Evolutionary conservation across 108 stramenopile genomes (phyloP), one percentile per base, ranked within the genome.

Genomic region (Cyclotella sp.): DNA sequence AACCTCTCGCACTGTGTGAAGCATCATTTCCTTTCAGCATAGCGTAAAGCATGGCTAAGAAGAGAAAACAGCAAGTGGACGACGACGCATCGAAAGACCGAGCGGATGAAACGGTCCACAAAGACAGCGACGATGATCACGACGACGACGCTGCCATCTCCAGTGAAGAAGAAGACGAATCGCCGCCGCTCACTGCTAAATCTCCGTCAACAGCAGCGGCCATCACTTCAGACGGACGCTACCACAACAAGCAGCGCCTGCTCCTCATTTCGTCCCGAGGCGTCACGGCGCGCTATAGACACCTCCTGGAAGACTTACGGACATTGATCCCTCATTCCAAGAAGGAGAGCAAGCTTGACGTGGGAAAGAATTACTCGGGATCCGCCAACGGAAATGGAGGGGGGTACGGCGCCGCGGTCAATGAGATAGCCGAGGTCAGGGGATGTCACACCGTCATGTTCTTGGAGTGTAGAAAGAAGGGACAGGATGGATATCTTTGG

Each of bases 191-290:
- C 45, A 40, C 12, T 42, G 11, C 28, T 30, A 52, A 18, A 21
- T 16, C 58, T 22, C 55, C 53, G 47, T 19, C 63, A 13, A 39
- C 75, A 49, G 39, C 60, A 43, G 34, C 28, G 51, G 27, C 47
- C 43, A 59, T 72, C 70, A 68, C 49, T n/a, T 83, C 84, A 5
- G 89, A 90, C 80, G 96, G 93, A 21, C 70, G 79, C 26, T 98
- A 98, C 85, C 91, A 87, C 45, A 99, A 99, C 88, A 98, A 98
- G 69, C 98, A 99, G 78, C 91, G 99, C 28, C 90, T 96, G 70
- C 87, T 99, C n/a, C 84, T 98, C 16, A 83, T 99, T 14, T 97
- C 95, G 60, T 88, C 95, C 9, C 77, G 99, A 2, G 99, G 99
- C 16, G 86, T 98, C n/a, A 99, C 97, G 30, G 92, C 97, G 18